Base-by-base conservation (phyloP, 2,329 filamentous ascomycete genomes). In the Dactylellina leptospora region DNA sequence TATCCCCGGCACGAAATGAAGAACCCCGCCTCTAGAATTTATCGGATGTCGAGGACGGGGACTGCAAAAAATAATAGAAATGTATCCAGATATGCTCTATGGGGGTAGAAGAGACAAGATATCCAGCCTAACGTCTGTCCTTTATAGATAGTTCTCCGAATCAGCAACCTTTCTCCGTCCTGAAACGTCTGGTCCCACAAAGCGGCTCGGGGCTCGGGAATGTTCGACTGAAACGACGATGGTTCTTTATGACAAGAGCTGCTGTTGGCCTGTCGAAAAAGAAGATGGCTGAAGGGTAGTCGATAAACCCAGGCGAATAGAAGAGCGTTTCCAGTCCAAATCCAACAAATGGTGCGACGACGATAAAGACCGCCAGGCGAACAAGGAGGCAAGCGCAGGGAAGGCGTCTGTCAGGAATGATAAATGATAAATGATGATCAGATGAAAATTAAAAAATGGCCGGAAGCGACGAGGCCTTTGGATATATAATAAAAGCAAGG, bases 401-500 rank as follows among this genome's bases (percentile, higher is more conserved):
- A 40, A 30, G 40, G 56, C 9, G 44, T 42, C n/a, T 50, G 45
- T 33, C 20, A 47, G 60, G 60, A 64, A 64, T 62, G 66, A 47
- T 64, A 63, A 48, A 42, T 42, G 16, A 18, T 18, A 56, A 38
- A 25, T 42, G 50, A 64, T 53, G 59, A 64, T 64, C 68, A 53
- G 68, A 64, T 59, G 68, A 72, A 45, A 61, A 55, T 54, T 55
- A 61, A 68, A 63, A 56, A 71, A 72, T 33, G 53, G 47, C 62
- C 54, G 54, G 30, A 64, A 64, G 60, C 60, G 50, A 64, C 60
- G 59, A 72, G 68, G 45, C 68, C 68, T 58, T 58, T 51, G 66
- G 59, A 64, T 63, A 63, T 72, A 72, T 72, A 72, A 72, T 58
- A 60, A 72, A 64, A 64, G 68, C 59, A 64, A 64, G 68, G 68